Evolutionary conservation across 768 basidiomycete species (phyloP).

Genomic region (Lepiota brunneoincarnata): DNA sequence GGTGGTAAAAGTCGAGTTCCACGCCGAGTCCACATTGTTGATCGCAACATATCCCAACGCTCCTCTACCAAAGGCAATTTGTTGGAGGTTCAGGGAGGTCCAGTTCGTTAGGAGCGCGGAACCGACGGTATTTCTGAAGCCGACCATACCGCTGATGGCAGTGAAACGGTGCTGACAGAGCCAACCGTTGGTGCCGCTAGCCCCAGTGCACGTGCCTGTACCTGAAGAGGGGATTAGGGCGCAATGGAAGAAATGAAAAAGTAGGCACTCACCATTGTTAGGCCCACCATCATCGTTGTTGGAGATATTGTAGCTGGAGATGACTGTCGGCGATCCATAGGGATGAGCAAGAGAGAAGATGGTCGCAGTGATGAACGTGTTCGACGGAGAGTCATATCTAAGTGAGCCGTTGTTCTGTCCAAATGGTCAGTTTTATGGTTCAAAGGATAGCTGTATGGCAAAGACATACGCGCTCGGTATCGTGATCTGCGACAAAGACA

Average conservation of each 20-base stretch:
- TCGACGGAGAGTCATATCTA: constrained; percentile 57
- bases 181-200: constrained; percentile 55
- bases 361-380: constrained; percentile 56
- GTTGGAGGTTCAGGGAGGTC: constrained; percentile 54
- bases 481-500: constrained; percentile 68
- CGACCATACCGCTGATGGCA: constrained; percentile 58
- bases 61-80: constrained; percentile 69
- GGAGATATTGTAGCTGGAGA: constrained; percentile 57
- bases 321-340: constrained; percentile 62
- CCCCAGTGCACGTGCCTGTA: constrained; percentile 46
- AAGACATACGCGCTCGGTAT: constrained; percentile 56
- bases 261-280: constrained; percentile 40
- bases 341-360: constrained; percentile 68
- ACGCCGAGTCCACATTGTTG: constrained; percentile 57
- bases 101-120: constrained; percentile 49
- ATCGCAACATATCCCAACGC: constrained; percentile 45
- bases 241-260: neutral
- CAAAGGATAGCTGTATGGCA: neutral
- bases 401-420: constrained; percentile 49
- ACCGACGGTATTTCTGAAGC: constrained; percentile 60
- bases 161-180: constrained; percentile 64
- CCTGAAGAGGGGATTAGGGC: constrained; percentile 21
- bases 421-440: neutral
- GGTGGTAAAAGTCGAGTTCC: constrained; percentile 57
- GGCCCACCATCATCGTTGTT: constrained; percentile 58